Percentiles rank a stretch among this genome's conserved stretches.
Conservation (phyloP, 2,329 filamentous ascomycete species). For the Geosmithia flava region DNA sequence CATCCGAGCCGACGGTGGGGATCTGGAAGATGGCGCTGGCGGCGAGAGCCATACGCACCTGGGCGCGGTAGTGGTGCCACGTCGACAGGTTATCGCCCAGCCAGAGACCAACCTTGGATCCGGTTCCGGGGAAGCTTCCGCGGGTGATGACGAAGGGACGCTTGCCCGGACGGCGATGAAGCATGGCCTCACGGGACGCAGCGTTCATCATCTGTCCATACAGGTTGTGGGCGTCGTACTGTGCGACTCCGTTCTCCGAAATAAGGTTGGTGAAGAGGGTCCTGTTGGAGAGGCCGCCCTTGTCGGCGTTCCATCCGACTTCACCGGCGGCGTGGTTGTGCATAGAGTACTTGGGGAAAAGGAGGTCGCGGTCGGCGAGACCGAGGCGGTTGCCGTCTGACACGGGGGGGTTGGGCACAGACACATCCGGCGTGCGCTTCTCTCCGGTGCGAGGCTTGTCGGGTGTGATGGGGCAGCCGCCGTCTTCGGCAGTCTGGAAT, state of each 20-base stretch:
- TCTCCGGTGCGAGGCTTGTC: no score
- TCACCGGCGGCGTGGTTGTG: conserved; percentile 52
- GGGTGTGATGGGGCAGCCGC: no score
- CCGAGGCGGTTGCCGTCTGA: conserved; percentile 24
- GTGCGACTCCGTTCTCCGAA: conserved; percentile 56
- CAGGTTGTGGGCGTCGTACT: conserved; percentile 79
- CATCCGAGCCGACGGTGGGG: conserved; percentile 59
- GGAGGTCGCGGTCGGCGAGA: conserved; percentile 43
- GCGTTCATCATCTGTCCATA: conserved; percentile 66
- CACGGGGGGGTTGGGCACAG: no score
- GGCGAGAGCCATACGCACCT: conserved; percentile 64
- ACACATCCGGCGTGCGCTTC: no score
- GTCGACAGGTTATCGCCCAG: conserved; percentile 62
- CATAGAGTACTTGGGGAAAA: conserved; percentile 66
- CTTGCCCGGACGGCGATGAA: conserved; percentile 49
- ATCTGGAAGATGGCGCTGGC: conserved; percentile 59
- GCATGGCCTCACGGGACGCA: conserved; percentile 62
- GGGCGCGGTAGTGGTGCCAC: conserved; percentile 64
- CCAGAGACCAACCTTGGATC: conserved; percentile 71
- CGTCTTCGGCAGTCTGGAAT: conserved; percentile 11
- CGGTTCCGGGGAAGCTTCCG: conserved; percentile 67
- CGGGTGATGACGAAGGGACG: conserved; percentile 78
- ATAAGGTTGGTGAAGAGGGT: conserved; percentile 68
- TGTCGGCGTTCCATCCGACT: conserved; percentile 31
- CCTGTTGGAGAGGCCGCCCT: conserved; percentile 45